Conservation (phyloP, 345 rosid genomes). For the Raphanus raphanistrum region DNA sequence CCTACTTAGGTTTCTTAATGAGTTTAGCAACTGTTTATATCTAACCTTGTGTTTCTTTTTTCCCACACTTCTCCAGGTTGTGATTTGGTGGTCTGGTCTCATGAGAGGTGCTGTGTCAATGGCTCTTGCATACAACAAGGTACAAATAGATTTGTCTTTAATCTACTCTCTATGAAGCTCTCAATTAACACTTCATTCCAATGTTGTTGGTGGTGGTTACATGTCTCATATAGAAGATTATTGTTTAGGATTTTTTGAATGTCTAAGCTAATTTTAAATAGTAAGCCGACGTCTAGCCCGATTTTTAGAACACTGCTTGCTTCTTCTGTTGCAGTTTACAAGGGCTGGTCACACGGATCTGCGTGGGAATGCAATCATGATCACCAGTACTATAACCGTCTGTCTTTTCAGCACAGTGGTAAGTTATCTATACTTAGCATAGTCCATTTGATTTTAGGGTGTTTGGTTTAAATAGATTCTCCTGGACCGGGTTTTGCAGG, state of each 20-base stretch:
- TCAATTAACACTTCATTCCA: neutral
- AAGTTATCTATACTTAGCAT: constrained; percentile 34
- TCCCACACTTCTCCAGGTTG: constrained; percentile 45
- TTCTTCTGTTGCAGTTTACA: constrained; percentile 64
- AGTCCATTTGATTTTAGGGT: neutral
- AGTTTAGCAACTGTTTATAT: neutral
- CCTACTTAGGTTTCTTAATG: constrained; percentile 5
- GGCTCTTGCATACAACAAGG: constrained; percentile 99
- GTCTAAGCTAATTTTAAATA: neutral
- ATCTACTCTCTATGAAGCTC: constrained; percentile 6
- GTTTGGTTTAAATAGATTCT: constrained; percentile 14
- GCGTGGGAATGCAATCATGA: constrained; percentile 87
- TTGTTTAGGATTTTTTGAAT: neutral
- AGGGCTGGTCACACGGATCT: constrained; percentile 74
- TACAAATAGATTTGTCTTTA: constrained; percentile 13
- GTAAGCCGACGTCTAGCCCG: neutral
- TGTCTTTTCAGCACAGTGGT: constrained; percentile 97
- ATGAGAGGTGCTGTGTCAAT: constrained; percentile 99
- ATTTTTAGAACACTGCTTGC: neutral
- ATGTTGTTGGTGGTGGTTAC: neutral
- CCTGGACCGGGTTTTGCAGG: constrained; percentile 43
- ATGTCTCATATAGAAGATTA: neutral
- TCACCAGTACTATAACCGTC: constrained; percentile 90
- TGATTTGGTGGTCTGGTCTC: constrained; percentile 99
- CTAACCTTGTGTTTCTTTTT: neutral